Evolutionary conservation across 1,284 basidiomycete species (phyloP).

Genomic region (Ceratobasidium theobromae): DNA sequence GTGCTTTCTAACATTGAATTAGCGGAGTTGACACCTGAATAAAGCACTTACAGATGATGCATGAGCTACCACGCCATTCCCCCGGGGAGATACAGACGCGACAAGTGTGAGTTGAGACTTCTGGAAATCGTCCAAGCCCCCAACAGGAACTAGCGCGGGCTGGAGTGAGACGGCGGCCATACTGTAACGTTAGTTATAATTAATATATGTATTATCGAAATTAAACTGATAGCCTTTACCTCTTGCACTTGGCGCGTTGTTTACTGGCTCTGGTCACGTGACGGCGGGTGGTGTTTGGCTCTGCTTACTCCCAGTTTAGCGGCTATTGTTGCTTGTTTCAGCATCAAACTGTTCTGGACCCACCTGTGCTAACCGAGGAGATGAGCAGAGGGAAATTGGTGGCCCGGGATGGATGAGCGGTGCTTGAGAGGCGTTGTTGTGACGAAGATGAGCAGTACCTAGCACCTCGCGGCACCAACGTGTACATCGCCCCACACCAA

Average conservation of each 20-base stretch:
- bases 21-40: background rate
- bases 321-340: background rate
- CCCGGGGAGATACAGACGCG: slow-evolving; percentile 11
- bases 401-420: background rate
- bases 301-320: background rate
- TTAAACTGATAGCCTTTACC: background rate
- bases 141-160: slow-evolving; percentile 1
- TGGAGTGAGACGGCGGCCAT: slow-evolving; percentile 3
- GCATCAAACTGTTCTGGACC: too few species aligned
- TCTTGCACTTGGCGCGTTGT: background rate
- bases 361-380: background rate
- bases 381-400: background rate
- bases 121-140: slow-evolving; percentile 18
- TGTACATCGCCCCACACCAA: too few species aligned
- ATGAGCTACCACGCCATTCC: slow-evolving; percentile 19
- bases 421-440: background rate
- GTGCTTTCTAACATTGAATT: background rate
- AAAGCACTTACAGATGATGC: slow-evolving; percentile 8
- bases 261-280: background rate
- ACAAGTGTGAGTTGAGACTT: slow-evolving; percentile 20
- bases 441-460: background rate
- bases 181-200: background rate
- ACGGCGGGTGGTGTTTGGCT: background rate
- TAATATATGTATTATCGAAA: background rate
- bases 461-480: background rate